Base-by-base conservation (phyloP, 768 basidiomycete genomes). In the Kwoniella mangroviensis region DNA sequence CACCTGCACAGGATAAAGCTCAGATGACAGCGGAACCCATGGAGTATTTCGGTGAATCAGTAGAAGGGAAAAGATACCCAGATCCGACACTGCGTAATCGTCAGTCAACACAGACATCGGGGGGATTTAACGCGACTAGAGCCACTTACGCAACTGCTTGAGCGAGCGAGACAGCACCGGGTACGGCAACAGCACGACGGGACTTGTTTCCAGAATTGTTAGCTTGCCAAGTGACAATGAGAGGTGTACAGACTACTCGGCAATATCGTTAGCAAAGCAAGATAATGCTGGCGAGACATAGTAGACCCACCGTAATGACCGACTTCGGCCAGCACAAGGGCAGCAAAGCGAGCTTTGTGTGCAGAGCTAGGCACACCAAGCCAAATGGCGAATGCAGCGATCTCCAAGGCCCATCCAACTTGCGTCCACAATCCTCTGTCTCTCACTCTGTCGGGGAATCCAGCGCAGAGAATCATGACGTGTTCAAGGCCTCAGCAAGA, bases 151-250 rank as follows among this genome's bases (percentile, higher is more conserved):
- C 51, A 15, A 73, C 65, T 11, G 70, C 70, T 61, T 71, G 70
- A 13, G 65, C 70, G 22, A 58, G 55, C n/a, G 70, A 40, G 45
- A 71, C 65, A 15, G 66, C 70, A 24, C 66, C 45, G 11, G 70
- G 70, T 10, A 71, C 63, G 13, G 70, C 70, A n/a, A 71, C 70
- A 15, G 70, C 65, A 26, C 70, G 51, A 42, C 70, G 55, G 15
- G 70, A 67, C 22, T 71, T 59, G 69, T 57, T 71, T 13, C 70
- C 70, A n/a, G 70, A 58, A 53, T 71, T 71, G 40, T 71, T 63
- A 40, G 70, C 66, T 24, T 45, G 34, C 70, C 70, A 71, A 21
- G 69, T 70, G 17, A 70, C 69, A 52, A 70, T 65, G n/a, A 70
- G 57, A 42, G 69, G 69, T 26, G 67, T 72, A 49, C 58, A 54